Base-by-base conservation (phyloP, 1,284 basidiomycete species). In the Afroboletus lepidellus region DNA sequence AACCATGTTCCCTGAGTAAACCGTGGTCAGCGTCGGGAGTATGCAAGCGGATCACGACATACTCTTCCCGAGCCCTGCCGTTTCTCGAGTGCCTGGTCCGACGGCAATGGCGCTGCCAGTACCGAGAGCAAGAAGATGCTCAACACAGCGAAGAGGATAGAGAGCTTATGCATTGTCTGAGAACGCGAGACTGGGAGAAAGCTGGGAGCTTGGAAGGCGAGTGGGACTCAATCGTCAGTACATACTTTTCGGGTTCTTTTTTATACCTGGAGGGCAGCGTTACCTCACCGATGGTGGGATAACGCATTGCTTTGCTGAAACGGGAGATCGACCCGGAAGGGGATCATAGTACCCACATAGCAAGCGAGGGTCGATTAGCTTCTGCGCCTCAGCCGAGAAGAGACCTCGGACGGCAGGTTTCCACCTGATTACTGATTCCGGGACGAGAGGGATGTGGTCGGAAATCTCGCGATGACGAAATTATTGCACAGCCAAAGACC, bases 31-130 rank as follows among this genome's bases (percentile, higher is more conserved):
- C 20, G 27, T 16, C 29, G 23, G 20, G 24, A 5, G 12, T 18
- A n/a, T n/a, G n/a, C 25, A 27, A 16, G n/a, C 41, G 23, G 21
- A 25, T n/a, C n/a, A n/a, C 0, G 11, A 69, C 78, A 59, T 60
- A 83, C 83, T 58, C 69, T 67, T 37, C 83, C 82, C 18, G 54
- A 60, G 60, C 74, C 71, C 18, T 52, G 46, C 44, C 84, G 77
- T 65, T 77, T 81, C 56, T 77, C 75, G 38, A 83, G 69, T 30
- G 59, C 56, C 33, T 57, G 65, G 45, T 29, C 50, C 20, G 34
- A 33, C 8, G 74, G 69, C 25, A 83, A 59, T 29, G 84, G 84
- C 24, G 77, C 65, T 15, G 79, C 79, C 58, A 77, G 59, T 38
- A 69, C 63, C 53, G 73, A 58, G 54, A 77, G 60, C 52, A 79